Conservation (phyloP, 2,329 filamentous ascomycete genomes). For the Aspergillus quadricinctus region DNA sequence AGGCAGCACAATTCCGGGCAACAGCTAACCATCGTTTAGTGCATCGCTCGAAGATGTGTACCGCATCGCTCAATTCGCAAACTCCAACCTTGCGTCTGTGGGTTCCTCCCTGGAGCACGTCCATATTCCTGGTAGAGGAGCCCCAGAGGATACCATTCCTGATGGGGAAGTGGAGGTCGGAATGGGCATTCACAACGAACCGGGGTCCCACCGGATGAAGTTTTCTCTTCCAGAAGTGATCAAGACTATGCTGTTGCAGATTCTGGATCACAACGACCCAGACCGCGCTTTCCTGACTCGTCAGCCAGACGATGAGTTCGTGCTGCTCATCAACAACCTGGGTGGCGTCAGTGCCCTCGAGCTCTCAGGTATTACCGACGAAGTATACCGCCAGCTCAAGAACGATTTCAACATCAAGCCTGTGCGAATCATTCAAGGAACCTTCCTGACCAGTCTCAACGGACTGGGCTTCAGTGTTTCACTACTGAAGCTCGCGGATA, state of each 20-base stretch:
- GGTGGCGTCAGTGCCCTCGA: conserved; percentile 65
- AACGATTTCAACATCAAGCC: conserved; percentile 57
- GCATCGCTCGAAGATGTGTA: conserved; percentile 65
- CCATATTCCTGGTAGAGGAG: conserved; percentile 77
- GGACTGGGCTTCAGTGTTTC: conserved; percentile 68
- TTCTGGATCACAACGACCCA: conserved; percentile 58
- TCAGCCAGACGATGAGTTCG: conserved; percentile 55
- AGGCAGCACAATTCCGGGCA: background rate
- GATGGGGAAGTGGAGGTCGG: conserved; percentile 62
- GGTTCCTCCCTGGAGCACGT: conserved; percentile 84
- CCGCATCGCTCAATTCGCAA: conserved; percentile 64
- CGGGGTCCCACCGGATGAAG: conserved; percentile 50
- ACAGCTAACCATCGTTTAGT: conserved; percentile 17
- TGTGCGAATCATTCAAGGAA: conserved; percentile 59
- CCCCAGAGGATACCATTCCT: conserved; percentile 49
- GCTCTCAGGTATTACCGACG: conserved; percentile 62
- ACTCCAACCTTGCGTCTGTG: conserved; percentile 76
- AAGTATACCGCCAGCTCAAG: conserved; percentile 59
- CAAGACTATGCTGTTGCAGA: conserved; percentile 61
- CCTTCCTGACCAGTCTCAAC: conserved; percentile 69
- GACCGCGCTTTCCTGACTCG: conserved; percentile 61
- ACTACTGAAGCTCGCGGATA: conserved; percentile 59
- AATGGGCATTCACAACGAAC: conserved; percentile 70
- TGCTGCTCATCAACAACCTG: conserved; percentile 65
- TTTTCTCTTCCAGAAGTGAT: conserved; percentile 49